These are phyloP conservation scores for Conticribra weissflogii DNA, from an alignment of 108 stramenopile genomes.

Conservation along the genomic window DNA sequence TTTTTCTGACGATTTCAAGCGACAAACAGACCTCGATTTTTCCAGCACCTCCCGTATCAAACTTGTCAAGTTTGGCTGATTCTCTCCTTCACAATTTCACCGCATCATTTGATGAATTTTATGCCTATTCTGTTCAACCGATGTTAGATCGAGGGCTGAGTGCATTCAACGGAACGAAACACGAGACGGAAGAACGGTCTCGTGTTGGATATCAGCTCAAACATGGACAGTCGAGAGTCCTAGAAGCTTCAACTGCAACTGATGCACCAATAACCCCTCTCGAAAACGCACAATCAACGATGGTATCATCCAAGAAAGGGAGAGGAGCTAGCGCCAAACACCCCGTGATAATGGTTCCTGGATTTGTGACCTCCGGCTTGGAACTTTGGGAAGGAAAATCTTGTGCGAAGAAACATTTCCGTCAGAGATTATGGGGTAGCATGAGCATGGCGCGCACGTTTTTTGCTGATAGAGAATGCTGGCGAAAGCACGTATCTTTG, in stretches of 20 bases:
- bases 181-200: slow-evolving; percentile 15
- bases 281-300: too few species aligned
- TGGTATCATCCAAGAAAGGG: neutral
- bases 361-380: slow-evolving; percentile 86
- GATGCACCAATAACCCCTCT: too few species aligned
- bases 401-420: slow-evolving; percentile 80
- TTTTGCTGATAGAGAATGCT: slow-evolving; percentile 79
- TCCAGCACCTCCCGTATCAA: slow-evolving; percentile 2
- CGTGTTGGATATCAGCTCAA: slow-evolving; percentile 36
- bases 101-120: slow-evolving; percentile 41
- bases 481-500: slow-evolving; percentile 76
- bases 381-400: slow-evolving; percentile 89
- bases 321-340: slow-evolving; percentile 72
- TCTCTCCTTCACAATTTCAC: neutral
- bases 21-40: too few species aligned
- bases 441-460: slow-evolving; percentile 67
- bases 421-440: slow-evolving; percentile 86
- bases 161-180: slow-evolving; percentile 24
- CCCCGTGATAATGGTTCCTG: slow-evolving; percentile 88
- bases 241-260: neutral
- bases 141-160: slow-evolving; percentile 22
- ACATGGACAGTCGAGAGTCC: neutral
- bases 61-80: neutral
- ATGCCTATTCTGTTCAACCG: slow-evolving; percentile 30
- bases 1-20: too few species aligned